Evolutionary conservation across 345 rosid species (phyloP).

Genomic region (Firmiana major): DNA sequence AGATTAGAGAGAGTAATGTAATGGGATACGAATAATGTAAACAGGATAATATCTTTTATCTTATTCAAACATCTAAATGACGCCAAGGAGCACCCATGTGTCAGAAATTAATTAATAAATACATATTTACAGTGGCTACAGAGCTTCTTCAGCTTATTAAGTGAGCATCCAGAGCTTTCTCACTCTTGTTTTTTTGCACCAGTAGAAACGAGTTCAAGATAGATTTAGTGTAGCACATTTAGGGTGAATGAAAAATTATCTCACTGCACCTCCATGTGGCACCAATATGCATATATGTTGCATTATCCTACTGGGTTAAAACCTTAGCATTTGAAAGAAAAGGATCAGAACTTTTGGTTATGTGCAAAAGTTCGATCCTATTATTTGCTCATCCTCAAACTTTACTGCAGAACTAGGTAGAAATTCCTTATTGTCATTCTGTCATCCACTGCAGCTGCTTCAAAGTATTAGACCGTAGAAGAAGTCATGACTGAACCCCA

Average conservation of each 20-base stretch:
- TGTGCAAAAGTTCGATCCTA: not conserved
- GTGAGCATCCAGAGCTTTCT: not conserved
- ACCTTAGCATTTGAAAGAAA: not conserved
- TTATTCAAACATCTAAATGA: not conserved
- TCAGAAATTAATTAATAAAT: not conserved
- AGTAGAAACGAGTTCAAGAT: not conserved
- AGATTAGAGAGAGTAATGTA: not conserved
- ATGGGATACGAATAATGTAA: not conserved
- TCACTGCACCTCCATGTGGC: not conserved
- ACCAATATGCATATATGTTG: not conserved
- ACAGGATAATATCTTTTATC: not conserved
- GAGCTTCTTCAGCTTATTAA: not conserved
- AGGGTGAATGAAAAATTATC: not conserved
- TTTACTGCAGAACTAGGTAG: not conserved
- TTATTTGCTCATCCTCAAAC: not conserved
- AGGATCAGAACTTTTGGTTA: not conserved
- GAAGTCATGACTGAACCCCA: conserved; percentile 63
- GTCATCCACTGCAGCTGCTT: conserved; percentile 14
- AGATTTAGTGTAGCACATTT: not conserved
- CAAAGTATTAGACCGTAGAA: conserved; percentile 52
- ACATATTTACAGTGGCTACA: not conserved
- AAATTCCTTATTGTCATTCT: not conserved
- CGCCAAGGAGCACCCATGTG: not conserved
- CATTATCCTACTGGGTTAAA: not conserved
- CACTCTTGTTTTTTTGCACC: not conserved